These are phyloP conservation scores for Passiflora organensis DNA, from an alignment of 345 rosid genomes.

Conservation along the genomic window DNA sequence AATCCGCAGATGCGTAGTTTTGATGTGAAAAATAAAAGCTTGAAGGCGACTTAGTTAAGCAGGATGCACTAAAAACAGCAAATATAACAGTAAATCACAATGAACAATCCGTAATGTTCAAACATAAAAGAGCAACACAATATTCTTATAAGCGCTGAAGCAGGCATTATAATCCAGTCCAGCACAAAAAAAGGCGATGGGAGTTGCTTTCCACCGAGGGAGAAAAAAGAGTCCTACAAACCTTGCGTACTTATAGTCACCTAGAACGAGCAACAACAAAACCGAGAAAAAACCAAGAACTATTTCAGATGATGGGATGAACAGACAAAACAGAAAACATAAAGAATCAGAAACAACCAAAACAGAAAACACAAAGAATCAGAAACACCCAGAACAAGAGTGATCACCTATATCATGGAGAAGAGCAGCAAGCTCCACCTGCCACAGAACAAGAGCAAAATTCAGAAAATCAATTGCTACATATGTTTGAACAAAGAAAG, in stretches of 20 bases:
- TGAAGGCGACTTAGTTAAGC: neutral
- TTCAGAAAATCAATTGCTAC: too few species aligned
- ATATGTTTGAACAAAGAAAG: neutral
- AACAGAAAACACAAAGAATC: neutral
- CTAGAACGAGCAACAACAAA: slow-evolving; percentile 35
- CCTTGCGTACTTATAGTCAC: slow-evolving; percentile 83
- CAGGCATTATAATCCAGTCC: too few species aligned
- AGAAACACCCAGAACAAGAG: neutral
- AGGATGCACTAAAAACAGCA: too few species aligned
- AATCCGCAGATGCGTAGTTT: neutral
- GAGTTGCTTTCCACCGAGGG: neutral
- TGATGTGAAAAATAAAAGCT: neutral
- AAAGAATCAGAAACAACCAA: too few species aligned
- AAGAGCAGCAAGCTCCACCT: slow-evolving; percentile 88
- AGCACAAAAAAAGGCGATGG: neutral
- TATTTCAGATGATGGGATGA: slow-evolving; percentile 4
- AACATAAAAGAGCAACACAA: too few species aligned
- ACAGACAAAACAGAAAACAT: neutral
- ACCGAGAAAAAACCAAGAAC: too few species aligned
- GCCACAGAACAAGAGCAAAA: slow-evolving; percentile 18
- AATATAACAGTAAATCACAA: too few species aligned
- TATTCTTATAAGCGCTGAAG: too few species aligned
- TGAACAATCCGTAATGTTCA: too few species aligned
- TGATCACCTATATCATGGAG: slow-evolving; percentile 66
- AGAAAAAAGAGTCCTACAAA: slow-evolving; percentile 23